Percentiles rank a stretch among this genome's conserved stretches.
These are phyloP conservation scores for Ceratocystis eucalypticola DNA, from an alignment of 2,329 filamentous ascomycete genomes.

Conservation along the genomic window DNA sequence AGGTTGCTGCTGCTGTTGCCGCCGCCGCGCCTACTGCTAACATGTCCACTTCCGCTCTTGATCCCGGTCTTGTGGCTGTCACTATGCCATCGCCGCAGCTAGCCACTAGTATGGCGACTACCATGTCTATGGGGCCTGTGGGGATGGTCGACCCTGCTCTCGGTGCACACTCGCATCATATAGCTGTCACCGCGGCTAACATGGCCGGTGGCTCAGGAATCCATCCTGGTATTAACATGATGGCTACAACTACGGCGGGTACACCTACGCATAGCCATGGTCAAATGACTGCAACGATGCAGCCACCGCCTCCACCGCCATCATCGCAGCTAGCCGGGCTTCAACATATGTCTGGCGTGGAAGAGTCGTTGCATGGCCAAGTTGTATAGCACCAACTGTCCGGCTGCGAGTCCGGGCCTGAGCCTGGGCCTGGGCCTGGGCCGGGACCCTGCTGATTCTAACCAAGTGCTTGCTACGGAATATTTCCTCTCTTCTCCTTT, in stretches of 20 bases:
- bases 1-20: constrained; percentile 6
- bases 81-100: constrained; percentile 17
- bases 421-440: no score
- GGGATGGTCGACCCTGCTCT: constrained; percentile 16
- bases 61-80: constrained; percentile 15
- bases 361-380: constrained; percentile 16
- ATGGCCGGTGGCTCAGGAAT: constrained; percentile 10
- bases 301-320: not conserved
- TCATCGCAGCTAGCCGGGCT: constrained; percentile 5
- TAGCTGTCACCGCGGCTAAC: constrained; percentile 3
- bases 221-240: constrained; percentile 15
- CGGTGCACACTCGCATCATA: constrained; percentile 7
- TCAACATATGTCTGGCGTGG: constrained; percentile 14
- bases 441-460: no score
- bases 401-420: not conserved
- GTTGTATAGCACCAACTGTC: constrained; percentile 14
- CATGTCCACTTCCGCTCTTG: constrained; percentile 16
- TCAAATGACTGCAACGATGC: constrained; percentile 8
- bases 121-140: constrained; percentile 13
- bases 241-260: constrained; percentile 1
- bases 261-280: no score
- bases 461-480: no score
- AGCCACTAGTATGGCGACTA: constrained; percentile 15
- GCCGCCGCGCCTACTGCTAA: constrained; percentile 16
- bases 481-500: not conserved